These are phyloP conservation scores for Aeminium ludgeri DNA, from an alignment of 495 filamentous ascomycete species.

Conservation along the genomic window DNA sequence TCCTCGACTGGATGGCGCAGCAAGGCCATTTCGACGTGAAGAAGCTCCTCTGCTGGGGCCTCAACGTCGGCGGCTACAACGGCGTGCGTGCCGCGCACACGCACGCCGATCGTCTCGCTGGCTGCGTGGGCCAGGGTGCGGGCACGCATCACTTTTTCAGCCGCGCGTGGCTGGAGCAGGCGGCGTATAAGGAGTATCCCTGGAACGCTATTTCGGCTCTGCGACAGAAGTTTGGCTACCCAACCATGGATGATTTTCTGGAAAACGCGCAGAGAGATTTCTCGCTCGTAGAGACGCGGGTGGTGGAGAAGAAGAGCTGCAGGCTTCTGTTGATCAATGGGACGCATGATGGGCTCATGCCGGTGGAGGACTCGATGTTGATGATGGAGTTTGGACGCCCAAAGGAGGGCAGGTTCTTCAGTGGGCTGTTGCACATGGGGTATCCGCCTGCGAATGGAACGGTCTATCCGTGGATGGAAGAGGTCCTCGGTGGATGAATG, in stretches of 20 bases:
- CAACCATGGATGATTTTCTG: constrained; percentile 38
- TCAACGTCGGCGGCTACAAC: constrained; percentile 59
- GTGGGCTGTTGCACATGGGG: constrained; percentile 16
- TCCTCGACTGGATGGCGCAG: constrained; percentile 47
- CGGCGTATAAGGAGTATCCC: constrained; percentile 62
- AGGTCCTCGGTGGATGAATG: no score
- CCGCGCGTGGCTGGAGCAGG: constrained; percentile 43
- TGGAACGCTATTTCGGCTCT: constrained; percentile 29
- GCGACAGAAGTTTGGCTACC: constrained; percentile 45
- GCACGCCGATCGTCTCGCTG: constrained; percentile 37
- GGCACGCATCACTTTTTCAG: constrained; percentile 54
- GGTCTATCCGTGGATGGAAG: no score
- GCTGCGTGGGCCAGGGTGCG: constrained; percentile 51
- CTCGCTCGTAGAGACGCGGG: constrained; percentile 48
- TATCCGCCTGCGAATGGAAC: no score
- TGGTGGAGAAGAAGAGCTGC: constrained; percentile 40
- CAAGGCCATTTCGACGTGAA: constrained; percentile 39
- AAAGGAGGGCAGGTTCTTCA: constrained; percentile 44
- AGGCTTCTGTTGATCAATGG: constrained; percentile 50
- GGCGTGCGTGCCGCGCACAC: constrained; percentile 56
- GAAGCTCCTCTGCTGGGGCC: constrained; percentile 52
- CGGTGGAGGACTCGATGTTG: constrained; percentile 56
- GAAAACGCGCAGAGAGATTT: constrained; percentile 48
- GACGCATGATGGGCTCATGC: constrained; percentile 52
- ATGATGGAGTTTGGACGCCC: constrained; percentile 53